Evolutionary conservation across 768 basidiomycete species (phyloP), one percentile per base, ranked within the genome.

Genomic region (Psilocybe cyanescens): DNA sequence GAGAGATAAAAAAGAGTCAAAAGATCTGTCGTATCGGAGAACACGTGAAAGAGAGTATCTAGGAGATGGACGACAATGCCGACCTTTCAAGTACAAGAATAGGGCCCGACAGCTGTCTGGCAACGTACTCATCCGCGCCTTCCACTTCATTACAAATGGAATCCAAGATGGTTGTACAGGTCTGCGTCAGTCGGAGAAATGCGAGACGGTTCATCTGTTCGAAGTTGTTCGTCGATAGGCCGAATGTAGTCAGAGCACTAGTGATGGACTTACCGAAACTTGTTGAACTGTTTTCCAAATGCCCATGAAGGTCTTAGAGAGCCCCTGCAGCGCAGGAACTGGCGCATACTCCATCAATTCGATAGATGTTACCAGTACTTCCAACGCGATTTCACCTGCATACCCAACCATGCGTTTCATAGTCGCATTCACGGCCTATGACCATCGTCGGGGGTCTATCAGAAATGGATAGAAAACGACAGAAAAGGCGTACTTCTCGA

Each of bases 121-220:
- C 70, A 1, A 82, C 81, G 4, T 74, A 67, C 59, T 73, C 69
- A 3, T 82, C 83, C 1, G 83, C 80, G 9, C 78, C 77, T 2
- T 75, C 70, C 1, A 89, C 75, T 63, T 90, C 88, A 17, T 80
- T 77, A 9, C 79, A 76, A 30, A 90, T 81, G 6, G 82, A 80
- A 17, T 82, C 76, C n/a, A 89, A 75, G 24, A 86, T 79, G 5
- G 79, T 81, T 0, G 87, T 86, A 63, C 86, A 88, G 12, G 85
- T 85, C 65, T 86, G 83, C 0, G 84, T 84, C 8, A 89, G 76
- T 14, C 86, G 86, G 53, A 89, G 75, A 68, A 86, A 88, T 6
- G 84, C 81, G 2, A 86, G 73, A 14, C 86, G 81, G 65, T 89
- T 88, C 64, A 81, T 81, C 88, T 89, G 59, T 44, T 12, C 11